Base-by-base conservation (phyloP, 2,329 filamentous ascomycete species). In the Chaetomiaceae sp. region DNA sequence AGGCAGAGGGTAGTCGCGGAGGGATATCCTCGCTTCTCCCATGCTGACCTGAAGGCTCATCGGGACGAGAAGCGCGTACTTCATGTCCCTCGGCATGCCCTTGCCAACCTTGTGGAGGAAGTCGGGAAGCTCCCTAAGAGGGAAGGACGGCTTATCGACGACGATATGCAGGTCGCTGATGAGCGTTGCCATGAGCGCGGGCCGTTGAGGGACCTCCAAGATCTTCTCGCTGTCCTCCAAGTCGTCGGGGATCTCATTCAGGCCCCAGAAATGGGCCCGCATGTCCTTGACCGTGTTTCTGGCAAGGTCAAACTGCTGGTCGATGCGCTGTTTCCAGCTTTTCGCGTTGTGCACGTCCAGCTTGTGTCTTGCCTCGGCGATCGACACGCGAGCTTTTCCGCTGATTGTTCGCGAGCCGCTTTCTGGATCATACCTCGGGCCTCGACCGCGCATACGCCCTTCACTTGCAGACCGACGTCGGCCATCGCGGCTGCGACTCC, bases 91-190 rank as follows among this genome's bases (percentile, higher is more conserved):
- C 1, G 94, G 94, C 83, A 99, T 95, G 1, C 94, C 94, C 72
- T 99, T 99, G n/a, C 94, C 94, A 54, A 97, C 85, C 44, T 83
- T 82, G 66, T 96, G 81, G 23, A 99, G 75, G 66, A 95, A 99
- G 15, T 87, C 81, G 0, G 92, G 88, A 51, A 92, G 83, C 12
- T 96, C 85, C 3, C 82, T 77, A 55, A 95, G 75, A 0, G 91
- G 87, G 66, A 99, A 99, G 0, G 89, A 92, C 0, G 94, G 94
- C 68, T 96, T 96, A 69, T 97, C 94, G 55, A 99, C 78, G 29
- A 84, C 76, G 51, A 99, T 78, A 59, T 92, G 87, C 29, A 99
- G 75, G 66, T 99, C 92, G 56, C 85, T 90, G 61, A 97, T 84
- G 39, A 89, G 73, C 6, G 89, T 79, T 3, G 86, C 81, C 83